These are phyloP conservation scores for Neospermospora avenae DNA, from an alignment of 2,329 filamentous ascomycete species.

Conservation along the genomic window DNA sequence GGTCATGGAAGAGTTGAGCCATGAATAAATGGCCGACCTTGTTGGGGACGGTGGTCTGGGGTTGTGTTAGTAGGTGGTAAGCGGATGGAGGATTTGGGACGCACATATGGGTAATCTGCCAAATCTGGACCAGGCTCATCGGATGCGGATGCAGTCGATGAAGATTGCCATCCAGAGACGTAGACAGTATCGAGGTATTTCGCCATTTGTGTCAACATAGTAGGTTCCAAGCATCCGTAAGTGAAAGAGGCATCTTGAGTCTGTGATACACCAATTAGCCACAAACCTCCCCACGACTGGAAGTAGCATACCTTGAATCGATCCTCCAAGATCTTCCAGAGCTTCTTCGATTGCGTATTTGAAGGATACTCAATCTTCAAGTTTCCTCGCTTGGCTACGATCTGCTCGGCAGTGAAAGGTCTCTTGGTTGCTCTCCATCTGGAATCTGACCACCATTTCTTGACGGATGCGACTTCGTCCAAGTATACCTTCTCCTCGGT, in stretches of 20 bases:
- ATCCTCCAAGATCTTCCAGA: constrained; percentile 84
- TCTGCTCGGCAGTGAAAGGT: constrained; percentile 93
- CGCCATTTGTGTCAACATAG: constrained; percentile 99
- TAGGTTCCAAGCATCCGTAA: constrained; percentile 95
- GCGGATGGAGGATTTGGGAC: constrained; percentile 31
- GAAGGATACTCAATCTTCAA: constrained; percentile 89
- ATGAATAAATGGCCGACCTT: constrained; percentile 98
- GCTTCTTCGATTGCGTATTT: constrained; percentile 86
- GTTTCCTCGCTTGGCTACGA: constrained; percentile 90
- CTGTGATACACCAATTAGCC: constrained; percentile 41
- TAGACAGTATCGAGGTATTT: constrained; percentile 99
- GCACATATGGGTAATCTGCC: constrained; percentile 91
- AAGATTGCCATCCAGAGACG: constrained; percentile 98
- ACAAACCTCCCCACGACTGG: neutral
- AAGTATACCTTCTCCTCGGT: constrained; percentile 53
- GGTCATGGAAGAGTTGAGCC: constrained; percentile 98
- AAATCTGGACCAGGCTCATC: constrained; percentile 97
- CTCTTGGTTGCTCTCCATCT: constrained; percentile 92
- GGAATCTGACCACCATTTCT: constrained; percentile 91
- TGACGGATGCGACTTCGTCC: constrained; percentile 81
- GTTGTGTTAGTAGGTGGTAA: constrained; percentile 12
- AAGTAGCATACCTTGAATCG: constrained; percentile 67
- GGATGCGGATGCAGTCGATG: constrained; percentile 88
- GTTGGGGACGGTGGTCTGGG: constrained; percentile 91
- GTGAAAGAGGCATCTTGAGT: constrained; percentile 85